Base-by-base conservation (phyloP, 202 grass and related monocot genomes). In the Musa balbisiana region DNA sequence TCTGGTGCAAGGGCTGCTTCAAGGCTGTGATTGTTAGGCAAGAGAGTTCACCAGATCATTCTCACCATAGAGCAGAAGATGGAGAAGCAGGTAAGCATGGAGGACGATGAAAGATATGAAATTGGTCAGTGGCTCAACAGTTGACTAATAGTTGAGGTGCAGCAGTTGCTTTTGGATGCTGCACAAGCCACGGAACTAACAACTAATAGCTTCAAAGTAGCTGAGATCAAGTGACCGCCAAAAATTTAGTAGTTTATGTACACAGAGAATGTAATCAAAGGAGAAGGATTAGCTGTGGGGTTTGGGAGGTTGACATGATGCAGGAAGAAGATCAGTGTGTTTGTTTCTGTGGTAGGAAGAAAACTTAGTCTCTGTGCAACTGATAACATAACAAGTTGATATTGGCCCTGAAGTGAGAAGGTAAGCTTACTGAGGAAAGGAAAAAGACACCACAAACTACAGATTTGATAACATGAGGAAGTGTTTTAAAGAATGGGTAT, bases 61-160 rank as follows among this genome's bases (percentile, higher is more conserved):
- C 25, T 15, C 23, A 60, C 11, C 10, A 23, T 26, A 55, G 20
- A 27, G 14, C 10, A 55, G 23, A 25, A 53, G 52, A 54, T 3
- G 2, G 8, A 26, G 9, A 3, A 13, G 10, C 1, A 13, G 22
- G 22, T 10, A 53, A 11, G 76, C 1, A 53, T 19, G 1, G 0
- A 2, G 16, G 51, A 2, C 1, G 6, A 54, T 15, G 65, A 5
- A 27, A 22, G 15, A 19, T 54, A 56, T 17, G 17, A 79, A 67
- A 43, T 43, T 43, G 33, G 10, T 12, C 25, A 56, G 52, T 49
- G 26, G 25, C 23, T 80, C 51, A 71, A 71, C 64, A 65, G 78
- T 76, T 64, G 78, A 85, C 78, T 84, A n/a, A 43, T 66, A 59
- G 24, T 25, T 3, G 62, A 71, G 21, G 20, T 60, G 19, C 16